phyloP scores from a whole-genome alignment of 495 filamentous ascomycete genomes.

The Xylona heveae region DNA sequence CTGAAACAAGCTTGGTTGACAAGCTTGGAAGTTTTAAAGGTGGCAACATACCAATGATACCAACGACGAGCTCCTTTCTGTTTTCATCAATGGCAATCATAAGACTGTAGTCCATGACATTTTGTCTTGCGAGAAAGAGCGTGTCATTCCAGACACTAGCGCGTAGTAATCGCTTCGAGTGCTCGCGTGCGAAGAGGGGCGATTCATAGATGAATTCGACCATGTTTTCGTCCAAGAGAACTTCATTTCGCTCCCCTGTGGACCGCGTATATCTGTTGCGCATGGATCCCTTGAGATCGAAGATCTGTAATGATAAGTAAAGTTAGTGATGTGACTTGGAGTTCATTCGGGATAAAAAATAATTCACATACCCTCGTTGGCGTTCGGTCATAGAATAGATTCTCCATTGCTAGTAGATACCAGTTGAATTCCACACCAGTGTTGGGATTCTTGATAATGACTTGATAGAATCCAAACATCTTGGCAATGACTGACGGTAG shows the following conservation, averaged over 20 bases:
- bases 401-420: conserved; percentile 92
- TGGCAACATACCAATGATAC: conserved; percentile 44
- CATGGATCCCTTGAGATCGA: conserved; percentile 97
- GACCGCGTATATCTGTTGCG: conserved; percentile 88
- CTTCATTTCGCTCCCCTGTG: conserved; percentile 88
- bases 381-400: conserved; percentile 88
- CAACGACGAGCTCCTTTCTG: conserved; percentile 76
- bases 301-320: conserved; percentile 28
- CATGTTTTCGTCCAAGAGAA: conserved; percentile 96
- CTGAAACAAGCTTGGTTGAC: background rate
- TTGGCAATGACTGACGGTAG: conserved; percentile 94
- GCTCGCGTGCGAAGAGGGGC: conserved; percentile 80
- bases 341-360: background rate
- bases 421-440: conserved; percentile 90
- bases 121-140: conserved; percentile 70
- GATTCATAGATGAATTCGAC: conserved; percentile 98
- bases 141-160: conserved; percentile 90
- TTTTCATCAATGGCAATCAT: conserved; percentile 95
- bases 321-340: background rate
- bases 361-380: conserved; percentile 45
- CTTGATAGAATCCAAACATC: conserved; percentile 97
- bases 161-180: conserved; percentile 72
- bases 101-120: conserved; percentile 97
- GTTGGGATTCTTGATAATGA: conserved; percentile 83
- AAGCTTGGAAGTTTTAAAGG: conserved; percentile 1